phyloP scores from a whole-genome alignment of 1,284 basidiomycete genomes.

The Fomitopsis palustris region DNA sequence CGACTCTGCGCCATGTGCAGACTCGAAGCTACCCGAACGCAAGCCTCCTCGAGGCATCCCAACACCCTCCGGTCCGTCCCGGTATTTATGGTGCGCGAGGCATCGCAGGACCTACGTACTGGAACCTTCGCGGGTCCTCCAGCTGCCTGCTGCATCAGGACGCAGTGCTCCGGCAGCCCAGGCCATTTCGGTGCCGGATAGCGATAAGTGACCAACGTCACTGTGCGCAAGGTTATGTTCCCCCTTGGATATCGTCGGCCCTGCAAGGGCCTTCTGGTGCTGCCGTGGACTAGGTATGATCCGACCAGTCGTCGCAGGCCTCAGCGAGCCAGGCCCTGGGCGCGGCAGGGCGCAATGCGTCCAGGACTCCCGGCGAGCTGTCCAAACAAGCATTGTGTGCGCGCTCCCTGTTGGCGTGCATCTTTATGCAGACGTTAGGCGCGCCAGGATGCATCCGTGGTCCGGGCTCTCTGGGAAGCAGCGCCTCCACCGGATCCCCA shows the following conservation, averaged over 20 bases:
- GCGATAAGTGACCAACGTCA: not conserved
- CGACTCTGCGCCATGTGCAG: not conserved
- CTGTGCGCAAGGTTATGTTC: not conserved
- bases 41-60: not conserved
- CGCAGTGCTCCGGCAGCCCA: not conserved
- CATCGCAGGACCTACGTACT: not conserved
- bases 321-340: too few relatives aligned
- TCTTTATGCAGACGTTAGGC: too few relatives aligned
- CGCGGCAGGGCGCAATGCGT: too few relatives aligned
- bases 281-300: not conserved
- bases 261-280: not conserved
- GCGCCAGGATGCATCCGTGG: too few relatives aligned
- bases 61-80: not conserved
- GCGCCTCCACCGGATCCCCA: too few relatives aligned
- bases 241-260: not conserved
- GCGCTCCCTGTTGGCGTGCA: too few relatives aligned
- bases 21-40: not conserved
- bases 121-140: not conserved
- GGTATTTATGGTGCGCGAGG: not conserved
- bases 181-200: not conserved
- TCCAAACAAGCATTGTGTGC: too few relatives aligned
- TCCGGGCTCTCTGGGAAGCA: too few relatives aligned
- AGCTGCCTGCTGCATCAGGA: not conserved
- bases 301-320: not conserved
- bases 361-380: too few relatives aligned